Percentiles rank a stretch among this genome's conserved stretches.
These are phyloP conservation scores for Solanum tarapatanum DNA, from an alignment of 257 asterid genomes.

Conservation along the genomic window DNA sequence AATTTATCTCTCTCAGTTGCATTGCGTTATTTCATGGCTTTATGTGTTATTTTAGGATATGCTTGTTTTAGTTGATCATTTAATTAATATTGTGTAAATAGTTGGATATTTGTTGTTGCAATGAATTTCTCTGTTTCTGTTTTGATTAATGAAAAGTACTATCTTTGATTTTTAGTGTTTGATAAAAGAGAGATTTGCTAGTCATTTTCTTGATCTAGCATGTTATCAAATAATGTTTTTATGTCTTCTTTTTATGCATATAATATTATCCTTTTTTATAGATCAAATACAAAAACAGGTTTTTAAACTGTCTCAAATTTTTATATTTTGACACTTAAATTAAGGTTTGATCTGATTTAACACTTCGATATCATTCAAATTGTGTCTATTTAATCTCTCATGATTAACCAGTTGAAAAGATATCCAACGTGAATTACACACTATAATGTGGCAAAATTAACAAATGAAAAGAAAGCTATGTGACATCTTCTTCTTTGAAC, in stretches of 20 bases:
- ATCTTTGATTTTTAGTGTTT: neutral
- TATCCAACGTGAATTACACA: neutral
- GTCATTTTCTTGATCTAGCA: neutral
- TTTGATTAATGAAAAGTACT: neutral
- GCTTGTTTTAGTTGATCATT: neutral
- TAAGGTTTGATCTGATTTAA: neutral
- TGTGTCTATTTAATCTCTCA: neutral
- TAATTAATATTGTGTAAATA: neutral
- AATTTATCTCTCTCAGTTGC: neutral
- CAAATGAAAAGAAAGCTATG: neutral
- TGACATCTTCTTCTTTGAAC: neutral
- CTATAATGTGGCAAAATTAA: neutral
- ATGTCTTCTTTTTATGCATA: neutral
- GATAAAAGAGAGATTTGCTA: neutral
- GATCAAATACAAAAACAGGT: too few species aligned
- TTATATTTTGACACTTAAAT: neutral
- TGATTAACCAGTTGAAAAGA: neutral
- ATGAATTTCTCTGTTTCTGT: neutral
- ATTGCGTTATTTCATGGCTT: neutral
- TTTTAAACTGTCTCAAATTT: too few species aligned
- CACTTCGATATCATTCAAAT: neutral
- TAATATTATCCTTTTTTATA: neutral
- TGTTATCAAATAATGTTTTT: neutral
- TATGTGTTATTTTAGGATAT: neutral
- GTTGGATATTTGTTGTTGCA: neutral